Base-by-base conservation (phyloP, 345 rosid species). In the Cardamine resedifolia region DNA sequence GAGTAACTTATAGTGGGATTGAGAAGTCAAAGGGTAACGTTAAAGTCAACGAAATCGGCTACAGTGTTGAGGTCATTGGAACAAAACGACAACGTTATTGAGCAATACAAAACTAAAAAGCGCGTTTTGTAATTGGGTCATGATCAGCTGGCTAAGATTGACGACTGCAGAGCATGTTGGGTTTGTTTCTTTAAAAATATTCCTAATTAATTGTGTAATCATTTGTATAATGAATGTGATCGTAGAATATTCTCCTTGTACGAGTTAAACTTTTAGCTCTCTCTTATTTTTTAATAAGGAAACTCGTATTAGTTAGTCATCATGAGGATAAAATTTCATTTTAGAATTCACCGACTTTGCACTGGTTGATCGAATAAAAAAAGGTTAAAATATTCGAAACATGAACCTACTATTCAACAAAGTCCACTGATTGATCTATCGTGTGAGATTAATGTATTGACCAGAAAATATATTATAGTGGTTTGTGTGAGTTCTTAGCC, bases 41-140 rank as follows among this genome's bases (percentile, higher is more conserved):
- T 24, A 11, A 55, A 28, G 76, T 72, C 77, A 64, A 16, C 6
- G 20, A 64, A 64, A 44, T 24, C 58, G 70, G 57, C 77, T 53
- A 72, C 62, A 41, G 24, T 52, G 63, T 41, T 38, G 64, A 59
- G 20, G 64, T 59, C 10, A 38, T 72, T 30, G 14, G 24, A 30
- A 20, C 5, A 52, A 38, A 52, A 60, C 60, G 75, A 49, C 50
- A 27, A 36, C 59, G 67, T 59, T 49, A 10, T n/a, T 15, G 9
- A 39, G 14, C 21, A 16, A 16, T 59, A 4, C 5, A 39, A 71
- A 59, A 71, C 30, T 12, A 60, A 38, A 39, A 38, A 61, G 6
- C 75, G 75, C 68, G 75, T 61, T 60, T 38, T 33, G 58, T 64
- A 20, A 21, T 20, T 33, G 53, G 68, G 58, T 4, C 45, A n/a